A percentile compares a stretch with the other conserved stretches of the same genome.
Conservation (phyloP, 768 basidiomycete species). For the Hygrocybe coccinea region DNA sequence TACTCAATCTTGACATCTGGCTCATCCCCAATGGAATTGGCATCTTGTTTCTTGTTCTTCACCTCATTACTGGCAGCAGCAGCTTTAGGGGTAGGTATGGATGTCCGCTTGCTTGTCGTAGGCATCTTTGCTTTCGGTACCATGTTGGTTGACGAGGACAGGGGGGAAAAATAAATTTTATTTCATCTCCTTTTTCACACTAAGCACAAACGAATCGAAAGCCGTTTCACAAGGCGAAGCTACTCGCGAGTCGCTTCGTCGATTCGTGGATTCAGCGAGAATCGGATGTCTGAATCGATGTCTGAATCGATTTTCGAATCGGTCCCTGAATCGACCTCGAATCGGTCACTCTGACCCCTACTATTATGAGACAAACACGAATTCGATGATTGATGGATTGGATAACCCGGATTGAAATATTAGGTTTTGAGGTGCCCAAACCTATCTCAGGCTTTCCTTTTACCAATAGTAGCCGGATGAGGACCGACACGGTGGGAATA, state of each 20-base stretch:
- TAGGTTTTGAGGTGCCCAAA: no score
- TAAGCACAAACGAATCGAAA: background rate
- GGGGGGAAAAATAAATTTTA: background rate
- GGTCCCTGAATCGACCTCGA: conserved; percentile 2
- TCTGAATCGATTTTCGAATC: background rate
- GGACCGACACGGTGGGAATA: no score
- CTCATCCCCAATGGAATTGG: background rate
- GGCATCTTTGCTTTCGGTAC: background rate
- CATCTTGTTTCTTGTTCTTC: background rate
- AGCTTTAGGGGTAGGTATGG: background rate
- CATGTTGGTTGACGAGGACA: background rate
- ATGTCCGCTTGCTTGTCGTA: background rate
- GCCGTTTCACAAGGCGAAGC: background rate
- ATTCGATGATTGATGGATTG: no score
- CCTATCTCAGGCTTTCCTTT: no score
- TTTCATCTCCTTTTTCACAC: background rate
- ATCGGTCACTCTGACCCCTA: no score
- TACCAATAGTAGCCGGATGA: no score
- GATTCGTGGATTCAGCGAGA: conserved; percentile 1
- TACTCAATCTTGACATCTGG: background rate
- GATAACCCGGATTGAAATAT: no score
- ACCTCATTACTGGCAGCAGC: background rate
- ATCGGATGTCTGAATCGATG: background rate
- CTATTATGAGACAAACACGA: no score
- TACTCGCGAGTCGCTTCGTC: no score